phyloP scores from a whole-genome alignment of 495 filamentous ascomycete genomes.

The Aspergillus olivimuriae region DNA sequence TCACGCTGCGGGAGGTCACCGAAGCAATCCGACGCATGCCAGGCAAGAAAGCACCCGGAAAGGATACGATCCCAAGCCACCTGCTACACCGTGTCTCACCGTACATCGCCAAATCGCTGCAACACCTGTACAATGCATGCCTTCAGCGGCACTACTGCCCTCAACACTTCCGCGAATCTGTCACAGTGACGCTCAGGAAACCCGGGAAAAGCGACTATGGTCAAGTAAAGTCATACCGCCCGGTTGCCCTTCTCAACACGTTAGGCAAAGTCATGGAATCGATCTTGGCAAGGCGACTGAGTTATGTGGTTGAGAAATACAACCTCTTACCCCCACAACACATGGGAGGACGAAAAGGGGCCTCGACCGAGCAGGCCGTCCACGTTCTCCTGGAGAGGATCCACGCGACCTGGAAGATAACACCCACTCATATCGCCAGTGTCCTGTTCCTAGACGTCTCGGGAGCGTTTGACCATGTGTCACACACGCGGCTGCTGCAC shows the following conservation, averaged over 20 bases:
- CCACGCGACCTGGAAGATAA: conserved; percentile 8
- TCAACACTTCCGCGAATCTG: conserved; percentile 17
- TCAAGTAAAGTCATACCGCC: conserved; percentile 21
- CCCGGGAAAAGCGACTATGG: conserved; percentile 20
- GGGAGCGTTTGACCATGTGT: conserved; percentile 18
- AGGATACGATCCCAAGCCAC: conserved; percentile 17
- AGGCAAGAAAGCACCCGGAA: conserved; percentile 22
- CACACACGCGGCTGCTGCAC: conserved; percentile 13
- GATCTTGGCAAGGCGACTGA: conserved; percentile 17
- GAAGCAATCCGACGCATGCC: conserved; percentile 11
- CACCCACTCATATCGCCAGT: conserved; percentile 1
- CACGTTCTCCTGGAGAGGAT: conserved; percentile 16
- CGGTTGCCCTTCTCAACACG: conserved; percentile 27
- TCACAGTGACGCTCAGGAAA: conserved; percentile 28
- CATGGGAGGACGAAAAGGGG: conserved; percentile 13
- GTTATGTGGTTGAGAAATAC: conserved; percentile 14
- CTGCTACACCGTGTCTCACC: conserved; percentile 9
- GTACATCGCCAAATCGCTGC: conserved; percentile 3
- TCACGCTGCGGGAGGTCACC: conserved; percentile 14
- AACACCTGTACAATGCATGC: conserved; percentile 18
- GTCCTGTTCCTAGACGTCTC: conserved; percentile 15
- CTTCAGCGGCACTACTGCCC: conserved; percentile 16
- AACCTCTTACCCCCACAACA: conserved; percentile 18
- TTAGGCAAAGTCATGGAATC: conserved; percentile 26
- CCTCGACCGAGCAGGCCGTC: conserved; percentile 16